phyloP scores from a whole-genome alignment of 2,329 filamentous ascomycete species.

The Dactylellina sp. region DNA sequence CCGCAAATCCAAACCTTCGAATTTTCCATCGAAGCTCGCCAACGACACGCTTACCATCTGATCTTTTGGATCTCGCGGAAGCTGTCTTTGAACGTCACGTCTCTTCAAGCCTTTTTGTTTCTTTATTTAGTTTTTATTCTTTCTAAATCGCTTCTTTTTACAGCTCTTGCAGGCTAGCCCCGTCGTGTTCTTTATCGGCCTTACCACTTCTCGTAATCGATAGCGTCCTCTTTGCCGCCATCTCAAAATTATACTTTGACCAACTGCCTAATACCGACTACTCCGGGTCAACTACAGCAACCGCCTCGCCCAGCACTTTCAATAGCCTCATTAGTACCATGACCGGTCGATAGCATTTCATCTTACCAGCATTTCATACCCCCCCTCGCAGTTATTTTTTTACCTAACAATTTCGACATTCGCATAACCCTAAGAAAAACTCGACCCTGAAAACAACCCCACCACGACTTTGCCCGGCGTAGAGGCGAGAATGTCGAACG shows the following conservation, averaged over 20 bases:
- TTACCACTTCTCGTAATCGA: slow-evolving; percentile 51
- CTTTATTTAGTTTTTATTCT: slow-evolving; percentile 17
- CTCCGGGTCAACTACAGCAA: slow-evolving; percentile 21
- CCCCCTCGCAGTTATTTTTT: slow-evolving; percentile 8
- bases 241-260: slow-evolving; percentile 23
- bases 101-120: slow-evolving; percentile 11
- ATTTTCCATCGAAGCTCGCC: slow-evolving; percentile 41
- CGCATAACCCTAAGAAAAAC: neutral
- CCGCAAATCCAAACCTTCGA: slow-evolving; percentile 34
- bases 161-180: slow-evolving; percentile 28
- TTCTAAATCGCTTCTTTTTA: neutral
- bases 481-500: slow-evolving; percentile 45
- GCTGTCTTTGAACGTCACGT: neutral
- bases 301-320: slow-evolving; percentile 22
- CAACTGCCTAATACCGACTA: slow-evolving; percentile 51
- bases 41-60: slow-evolving; percentile 38
- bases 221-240: slow-evolving; percentile 42
- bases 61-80: slow-evolving; percentile 28
- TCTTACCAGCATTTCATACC: slow-evolving; percentile 41
- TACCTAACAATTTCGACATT: slow-evolving; percentile 13
- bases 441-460: slow-evolving; percentile 2
- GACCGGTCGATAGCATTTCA: slow-evolving; percentile 47
- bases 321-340: slow-evolving; percentile 35
- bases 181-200: slow-evolving; percentile 8
- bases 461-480: neutral